Evolutionary conservation across 139 green algal genomes (phyloP).

Genomic region (Trebouxia sp.): DNA sequence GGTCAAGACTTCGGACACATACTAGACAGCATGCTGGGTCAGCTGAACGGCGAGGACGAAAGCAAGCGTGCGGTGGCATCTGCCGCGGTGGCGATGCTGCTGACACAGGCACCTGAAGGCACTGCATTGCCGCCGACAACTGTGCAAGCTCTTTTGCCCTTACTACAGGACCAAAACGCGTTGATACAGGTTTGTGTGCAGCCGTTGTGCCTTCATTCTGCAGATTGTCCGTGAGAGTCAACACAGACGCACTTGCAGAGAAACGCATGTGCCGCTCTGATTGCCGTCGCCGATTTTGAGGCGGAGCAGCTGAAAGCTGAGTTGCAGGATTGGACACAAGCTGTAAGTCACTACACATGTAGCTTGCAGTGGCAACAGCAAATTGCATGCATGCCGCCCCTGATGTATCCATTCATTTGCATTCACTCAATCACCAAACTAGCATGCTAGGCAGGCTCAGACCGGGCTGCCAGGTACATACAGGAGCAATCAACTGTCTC

Average conservation of each 20-base stretch:
- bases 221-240: no score
- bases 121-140: neutral
- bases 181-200: neutral
- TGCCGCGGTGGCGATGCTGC: neutral
- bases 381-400: no score
- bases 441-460: no score
- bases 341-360: neutral
- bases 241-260: neutral
- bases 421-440: no score
- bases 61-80: neutral
- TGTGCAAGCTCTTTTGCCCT: neutral
- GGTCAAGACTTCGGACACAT: neutral
- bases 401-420: no score
- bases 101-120: conserved; percentile 1
- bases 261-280: neutral
- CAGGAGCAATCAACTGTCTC: no score
- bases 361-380: no score
- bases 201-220: no score
- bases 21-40: neutral
- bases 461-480: no score
- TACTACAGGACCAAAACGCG: neutral
- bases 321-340: neutral
- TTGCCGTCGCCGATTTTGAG: neutral
- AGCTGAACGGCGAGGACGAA: neutral
- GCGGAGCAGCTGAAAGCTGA: neutral